Percentiles rank a stretch among this genome's conserved stretches.
Evolutionary conservation across 495 filamentous ascomycete genomes (phyloP).

Genomic region (Hypoxylon subgilvum): DNA sequence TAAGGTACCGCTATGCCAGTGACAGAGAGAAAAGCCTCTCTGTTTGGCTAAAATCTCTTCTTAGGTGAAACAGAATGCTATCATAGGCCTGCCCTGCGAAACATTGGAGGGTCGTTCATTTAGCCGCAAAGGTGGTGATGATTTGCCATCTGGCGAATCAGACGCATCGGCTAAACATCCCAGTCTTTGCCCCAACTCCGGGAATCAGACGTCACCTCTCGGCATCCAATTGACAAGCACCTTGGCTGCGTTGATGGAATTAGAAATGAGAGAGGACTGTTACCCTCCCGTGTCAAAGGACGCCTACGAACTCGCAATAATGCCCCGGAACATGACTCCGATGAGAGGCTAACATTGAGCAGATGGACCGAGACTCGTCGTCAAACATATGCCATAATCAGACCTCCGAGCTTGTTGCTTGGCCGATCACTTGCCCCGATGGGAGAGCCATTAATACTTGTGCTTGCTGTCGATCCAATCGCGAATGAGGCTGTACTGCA

Average conservation of each 20-base stretch:
- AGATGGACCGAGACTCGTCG: constrained; percentile 3
- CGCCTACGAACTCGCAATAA: constrained; percentile 8
- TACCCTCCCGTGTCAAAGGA: constrained; percentile 23
- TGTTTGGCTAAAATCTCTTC: constrained; percentile 39
- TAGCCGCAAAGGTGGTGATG: constrained; percentile 34
- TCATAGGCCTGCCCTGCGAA: constrained; percentile 36
- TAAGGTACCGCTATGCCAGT: constrained; percentile 25
- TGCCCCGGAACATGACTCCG: constrained; percentile 32
- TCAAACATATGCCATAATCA: constrained; percentile 15
- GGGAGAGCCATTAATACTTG: constrained; percentile 14
- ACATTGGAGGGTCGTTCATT: constrained; percentile 25
- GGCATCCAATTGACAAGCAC: constrained; percentile 20
- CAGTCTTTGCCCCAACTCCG: constrained; percentile 25
- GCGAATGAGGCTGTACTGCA: constrained; percentile 10
- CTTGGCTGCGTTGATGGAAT: constrained; percentile 28
- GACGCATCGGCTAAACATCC: constrained; percentile 27
- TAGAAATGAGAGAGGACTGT: constrained; percentile 10
- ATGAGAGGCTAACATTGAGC: constrained; percentile 15
- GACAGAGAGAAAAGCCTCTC: constrained; percentile 21
- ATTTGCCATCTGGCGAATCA: constrained; percentile 26
- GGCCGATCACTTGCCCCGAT: constrained; percentile 20
- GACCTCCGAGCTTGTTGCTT: constrained; percentile 18
- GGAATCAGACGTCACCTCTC: constrained; percentile 30
- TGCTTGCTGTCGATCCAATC: constrained; percentile 4
- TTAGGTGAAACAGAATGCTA: constrained; percentile 33